These are phyloP conservation scores for Saccharomycopsis sp. DNA, from an alignment of 805 yeast genomes.

Conservation along the genomic window DNA sequence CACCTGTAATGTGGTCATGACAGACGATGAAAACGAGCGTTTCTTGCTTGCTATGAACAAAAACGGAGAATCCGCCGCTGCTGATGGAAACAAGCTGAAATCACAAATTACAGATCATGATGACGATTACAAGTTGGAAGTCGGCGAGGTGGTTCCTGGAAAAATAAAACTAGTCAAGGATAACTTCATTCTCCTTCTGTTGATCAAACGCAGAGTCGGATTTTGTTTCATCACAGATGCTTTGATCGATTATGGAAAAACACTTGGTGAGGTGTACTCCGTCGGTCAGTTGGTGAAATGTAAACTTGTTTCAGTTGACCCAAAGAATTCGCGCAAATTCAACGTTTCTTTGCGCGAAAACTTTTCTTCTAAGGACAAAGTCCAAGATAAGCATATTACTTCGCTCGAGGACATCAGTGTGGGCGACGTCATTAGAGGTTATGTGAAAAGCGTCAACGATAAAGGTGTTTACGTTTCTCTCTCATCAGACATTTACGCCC, in stretches of 20 bases:
- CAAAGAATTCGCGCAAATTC: constrained; percentile 38
- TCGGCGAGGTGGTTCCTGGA: constrained; percentile 52
- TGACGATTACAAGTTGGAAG: constrained; percentile 40
- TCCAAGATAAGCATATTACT: constrained; percentile 40
- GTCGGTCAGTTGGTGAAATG: constrained; percentile 51
- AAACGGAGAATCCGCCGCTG: constrained; percentile 22
- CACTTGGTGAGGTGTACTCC: constrained; percentile 40
- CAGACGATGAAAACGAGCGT: constrained; percentile 61
- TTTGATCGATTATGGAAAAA: constrained; percentile 51
- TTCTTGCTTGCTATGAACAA: constrained; percentile 57
- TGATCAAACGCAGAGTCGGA: constrained; percentile 56
- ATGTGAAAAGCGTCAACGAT: constrained; percentile 62
- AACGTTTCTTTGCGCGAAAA: constrained; percentile 54
- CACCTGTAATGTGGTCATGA: constrained; percentile 51
- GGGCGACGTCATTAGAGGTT: constrained; percentile 77
- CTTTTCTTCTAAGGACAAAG: constrained; percentile 22
- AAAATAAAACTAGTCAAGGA: constrained; percentile 51
- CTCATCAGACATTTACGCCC: constrained; percentile 62
- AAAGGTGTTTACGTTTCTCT: constrained; percentile 72
- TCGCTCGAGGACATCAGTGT: constrained; percentile 45
- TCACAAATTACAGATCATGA: constrained; percentile 38
- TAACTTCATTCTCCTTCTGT: constrained; percentile 54
- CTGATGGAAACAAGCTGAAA: constrained; percentile 16
- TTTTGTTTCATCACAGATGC: constrained; percentile 72
- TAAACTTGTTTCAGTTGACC: constrained; percentile 34